These are phyloP conservation scores for Juglanconis oblonga DNA, from an alignment of 2,329 filamentous ascomycete species.

Conservation along the genomic window DNA sequence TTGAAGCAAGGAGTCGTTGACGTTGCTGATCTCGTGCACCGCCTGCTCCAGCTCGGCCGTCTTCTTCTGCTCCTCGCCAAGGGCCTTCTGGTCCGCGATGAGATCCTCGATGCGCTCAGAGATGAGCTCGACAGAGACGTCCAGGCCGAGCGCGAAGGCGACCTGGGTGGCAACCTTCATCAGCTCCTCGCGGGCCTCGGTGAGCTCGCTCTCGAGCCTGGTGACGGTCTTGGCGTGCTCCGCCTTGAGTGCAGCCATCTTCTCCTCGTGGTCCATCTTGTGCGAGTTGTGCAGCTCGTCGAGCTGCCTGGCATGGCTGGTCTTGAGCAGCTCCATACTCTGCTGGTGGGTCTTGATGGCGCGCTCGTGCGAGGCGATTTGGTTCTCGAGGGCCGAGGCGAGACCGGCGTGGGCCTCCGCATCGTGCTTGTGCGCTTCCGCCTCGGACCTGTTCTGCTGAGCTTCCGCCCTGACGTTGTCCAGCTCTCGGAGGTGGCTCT, in stretches of 20 bases:
- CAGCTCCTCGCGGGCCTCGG: constrained; percentile 64
- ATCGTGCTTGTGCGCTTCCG: constrained; percentile 37
- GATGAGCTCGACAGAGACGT: constrained; percentile 67
- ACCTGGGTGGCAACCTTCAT: constrained; percentile 63
- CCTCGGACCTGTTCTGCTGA: constrained; percentile 46
- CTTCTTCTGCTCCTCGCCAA: constrained; percentile 58
- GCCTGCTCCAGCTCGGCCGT: constrained; percentile 53
- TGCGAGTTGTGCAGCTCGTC: constrained; percentile 44
- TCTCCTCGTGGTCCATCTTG: constrained; percentile 53
- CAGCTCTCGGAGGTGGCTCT: constrained; percentile 54
- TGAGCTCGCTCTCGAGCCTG: constrained; percentile 59
- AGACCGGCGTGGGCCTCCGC: constrained; percentile 32
- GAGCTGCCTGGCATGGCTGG: constrained; percentile 42
- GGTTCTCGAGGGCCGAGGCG: constrained; percentile 51
- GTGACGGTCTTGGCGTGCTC: constrained; percentile 57
- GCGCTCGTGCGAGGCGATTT: constrained; percentile 59
- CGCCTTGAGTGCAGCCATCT: constrained; percentile 55
- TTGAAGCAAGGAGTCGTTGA: constrained; percentile 57
- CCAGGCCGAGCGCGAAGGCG: constrained; percentile 55
- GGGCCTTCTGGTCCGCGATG: constrained; percentile 56
- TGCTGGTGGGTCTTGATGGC: constrained; percentile 54
- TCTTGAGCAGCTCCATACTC: constrained; percentile 46
- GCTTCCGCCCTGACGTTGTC: constrained; percentile 62
- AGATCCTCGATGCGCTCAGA: constrained; percentile 59
- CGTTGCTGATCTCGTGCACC: constrained; percentile 53